Evolutionary conservation across 2,329 filamentous ascomycete species (phyloP), one percentile per base, ranked within the genome.

Genomic region (Lasiodiplodia citricola): DNA sequence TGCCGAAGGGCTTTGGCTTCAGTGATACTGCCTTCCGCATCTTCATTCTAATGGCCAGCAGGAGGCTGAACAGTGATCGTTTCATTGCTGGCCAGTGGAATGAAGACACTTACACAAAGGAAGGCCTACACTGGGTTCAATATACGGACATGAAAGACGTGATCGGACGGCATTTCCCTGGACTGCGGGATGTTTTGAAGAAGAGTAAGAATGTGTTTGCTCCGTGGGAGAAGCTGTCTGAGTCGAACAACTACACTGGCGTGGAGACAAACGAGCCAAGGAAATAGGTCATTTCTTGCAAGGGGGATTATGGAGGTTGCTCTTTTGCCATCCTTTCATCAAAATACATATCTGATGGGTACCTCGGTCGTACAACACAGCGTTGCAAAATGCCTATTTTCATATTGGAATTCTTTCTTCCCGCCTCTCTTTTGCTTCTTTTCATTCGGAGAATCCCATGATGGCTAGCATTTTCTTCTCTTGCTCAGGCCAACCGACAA

Each of bases 11-110:
- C 0, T 85, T 84, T 63, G 83, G 82, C 0, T 84, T 85, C 72
- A 82, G 79, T 70, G 83, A 85, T 65, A 85, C 83, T 2, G 82
- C 83, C 2, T 84, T 85, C 70, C 73, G 82, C 0, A 75, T 84
- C 1, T 84, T 84, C 68, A 82, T 84, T 47, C 70, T 83, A 1
- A 84, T 84, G 82, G 82, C 82, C 1, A 79, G 76, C 51, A 70
- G 82, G 14, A 71, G 80, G 25, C 69, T 83, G 21, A 84, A 83
- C 76, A 82, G 80, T 21, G 82, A 84, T 74, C 74, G 82, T 0
- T 83, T 83, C 67, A 83, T 84, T 35, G 82, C 82, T 0, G 77
- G 77, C 0, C 73, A 79, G 25, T 83, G 80, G 79, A 79, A 82
- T 52, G 74, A 74, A 25, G 75, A 78, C 51, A 80, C 76, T 14